These are phyloP conservation scores for Aureobasidium sp. DNA, from an alignment of 2,329 filamentous ascomycete genomes.

Conservation along the genomic window DNA sequence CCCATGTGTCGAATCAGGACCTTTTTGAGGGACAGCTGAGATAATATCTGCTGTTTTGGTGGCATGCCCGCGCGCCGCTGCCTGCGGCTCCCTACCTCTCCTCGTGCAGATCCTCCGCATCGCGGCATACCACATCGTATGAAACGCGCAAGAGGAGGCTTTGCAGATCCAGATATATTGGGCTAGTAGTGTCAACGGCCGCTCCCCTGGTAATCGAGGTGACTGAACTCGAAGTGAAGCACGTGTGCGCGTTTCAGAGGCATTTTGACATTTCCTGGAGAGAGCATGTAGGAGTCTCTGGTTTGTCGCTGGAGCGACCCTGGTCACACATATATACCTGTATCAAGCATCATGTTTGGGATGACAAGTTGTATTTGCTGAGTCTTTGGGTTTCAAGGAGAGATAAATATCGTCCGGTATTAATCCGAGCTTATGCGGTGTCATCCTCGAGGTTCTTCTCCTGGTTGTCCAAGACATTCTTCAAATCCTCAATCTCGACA, in stretches of 20 bases:
- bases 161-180: constrained; percentile 13
- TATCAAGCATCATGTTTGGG: not conserved
- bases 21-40: not conserved
- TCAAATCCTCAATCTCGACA: constrained; percentile 26
- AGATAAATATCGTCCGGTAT: not conserved
- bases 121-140: not conserved
- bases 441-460: not conserved
- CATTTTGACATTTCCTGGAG: not conserved
- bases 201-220: not conserved
- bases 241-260: not conserved
- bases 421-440: not conserved
- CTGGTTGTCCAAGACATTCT: not conserved
- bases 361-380: too few relatives aligned
- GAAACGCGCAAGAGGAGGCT: constrained; percentile 12
- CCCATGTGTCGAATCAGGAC: not conserved
- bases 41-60: not conserved
- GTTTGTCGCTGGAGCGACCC: not conserved
- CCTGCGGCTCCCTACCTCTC: not conserved
- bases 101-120: constrained; percentile 12
- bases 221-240: not conserved
- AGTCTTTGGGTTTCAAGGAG: not conserved
- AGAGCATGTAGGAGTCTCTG: too few relatives aligned
- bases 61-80: not conserved
- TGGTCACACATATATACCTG: not conserved
- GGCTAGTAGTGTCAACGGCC: not conserved